Evolutionary conservation across 306 rosid genomes (phyloP).

Genomic region (Cicer pinnatifidum): DNA sequence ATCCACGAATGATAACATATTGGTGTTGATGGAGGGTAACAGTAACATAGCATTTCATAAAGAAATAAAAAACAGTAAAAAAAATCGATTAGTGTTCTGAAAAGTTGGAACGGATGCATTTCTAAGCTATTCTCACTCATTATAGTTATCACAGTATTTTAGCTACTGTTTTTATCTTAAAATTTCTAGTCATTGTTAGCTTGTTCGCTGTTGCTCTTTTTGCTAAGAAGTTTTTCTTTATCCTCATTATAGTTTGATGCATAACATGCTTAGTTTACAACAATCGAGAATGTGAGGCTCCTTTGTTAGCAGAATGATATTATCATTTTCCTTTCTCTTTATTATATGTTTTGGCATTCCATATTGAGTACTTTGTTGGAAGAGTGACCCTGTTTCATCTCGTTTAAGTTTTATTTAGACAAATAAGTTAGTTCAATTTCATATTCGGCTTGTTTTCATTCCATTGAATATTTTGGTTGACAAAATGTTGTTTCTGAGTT

Average conservation of each 20-base stretch:
- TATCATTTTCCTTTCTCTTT: conserved; percentile 28
- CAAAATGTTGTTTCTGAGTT: conserved; percentile 16
- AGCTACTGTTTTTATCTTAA: background rate
- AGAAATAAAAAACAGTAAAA: background rate
- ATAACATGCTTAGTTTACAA: conserved; percentile 1
- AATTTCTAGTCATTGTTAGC: background rate
- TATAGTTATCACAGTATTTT: background rate
- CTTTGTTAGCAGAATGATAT: conserved; percentile 23
- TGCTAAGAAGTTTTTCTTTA: background rate
- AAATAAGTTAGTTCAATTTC: background rate
- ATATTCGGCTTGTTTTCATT: background rate
- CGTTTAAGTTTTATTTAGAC: background rate
- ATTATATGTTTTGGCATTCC: conserved; percentile 24
- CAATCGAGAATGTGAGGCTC: background rate
- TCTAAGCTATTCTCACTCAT: background rate
- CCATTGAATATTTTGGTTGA: background rate
- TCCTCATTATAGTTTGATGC: conserved; percentile 11
- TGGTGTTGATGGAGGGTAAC: background rate
- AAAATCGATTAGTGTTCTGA: background rate
- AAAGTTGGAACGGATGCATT: background rate
- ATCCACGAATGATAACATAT: background rate
- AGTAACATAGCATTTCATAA: background rate
- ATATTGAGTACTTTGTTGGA: conserved; percentile 6
- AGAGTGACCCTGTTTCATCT: background rate
- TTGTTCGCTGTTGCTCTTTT: background rate